Evolutionary conservation across 2,329 filamentous ascomycete species (phyloP), one percentile per base, ranked within the genome.

Genomic region (Aureobasidium mangrovei): DNA sequence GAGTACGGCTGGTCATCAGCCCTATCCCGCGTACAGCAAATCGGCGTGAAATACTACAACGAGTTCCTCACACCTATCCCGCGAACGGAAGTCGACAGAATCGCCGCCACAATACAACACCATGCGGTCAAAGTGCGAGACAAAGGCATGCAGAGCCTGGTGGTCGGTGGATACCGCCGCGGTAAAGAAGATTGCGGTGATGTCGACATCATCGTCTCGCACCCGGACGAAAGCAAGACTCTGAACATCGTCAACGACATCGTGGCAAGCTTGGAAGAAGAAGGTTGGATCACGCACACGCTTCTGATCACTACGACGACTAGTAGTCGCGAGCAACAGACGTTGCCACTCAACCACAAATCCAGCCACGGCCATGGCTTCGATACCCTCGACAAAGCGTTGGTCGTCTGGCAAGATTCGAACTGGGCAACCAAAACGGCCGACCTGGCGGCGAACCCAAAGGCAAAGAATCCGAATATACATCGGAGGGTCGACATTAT

Each of bases 401-500:
- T 97, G 51, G 86, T 96, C 0, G 89, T 96, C 0, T 97, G 91
- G 91, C 88, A 95, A 65, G 76, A 90, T 63, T 84, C 84, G 0
- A 48, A 59, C 2, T 72, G 72, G 66, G 70, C 18, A 4, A 68
- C 64, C 0, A 69, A 69, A 55, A 64, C 63, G 1, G 66, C 56
- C 18, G 18, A 18, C 18, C 18, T 18, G 18, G 18, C 18, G 18
- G 18, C 10, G 72, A 72, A 43, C 61, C 69, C 1, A 65, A 67
- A 45, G 10, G 67, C 70, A 1, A 80, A 79, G 63, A 91, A 90
- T 57, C 78, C 82, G 0, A 88, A 89, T 61, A 77, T 79, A 0
- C 91, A 95, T 65, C 81, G 90, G 24, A 78, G 91, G 43, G 91
- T 97, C 1, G 91, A 97, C 65, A 95, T 97, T 56, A 91, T 97